Conservation (phyloP, 75 land plant genomes). For the Ceratopteris richardii region DNA sequence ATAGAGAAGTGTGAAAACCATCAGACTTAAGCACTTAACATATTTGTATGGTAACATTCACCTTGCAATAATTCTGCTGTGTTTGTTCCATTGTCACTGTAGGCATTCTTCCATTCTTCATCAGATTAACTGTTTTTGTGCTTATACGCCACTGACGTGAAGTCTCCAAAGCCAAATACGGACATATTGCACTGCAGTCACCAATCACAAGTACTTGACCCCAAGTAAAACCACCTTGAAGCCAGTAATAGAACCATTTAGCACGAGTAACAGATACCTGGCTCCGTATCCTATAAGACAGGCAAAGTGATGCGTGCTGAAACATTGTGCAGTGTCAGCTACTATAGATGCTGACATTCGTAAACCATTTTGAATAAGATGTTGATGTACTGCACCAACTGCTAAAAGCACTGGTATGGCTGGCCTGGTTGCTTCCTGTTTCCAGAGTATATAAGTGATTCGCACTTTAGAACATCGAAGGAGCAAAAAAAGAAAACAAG, state of each 20-base stretch:
- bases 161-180: conserved; percentile 92
- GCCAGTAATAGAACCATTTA: too few species aligned
- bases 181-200: conserved; percentile 86
- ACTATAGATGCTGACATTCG: conserved; percentile 90
- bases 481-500: neutral
- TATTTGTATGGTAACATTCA: conserved; percentile 6
- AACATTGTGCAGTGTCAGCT: conserved; percentile 97
- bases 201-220: too few species aligned
- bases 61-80: conserved; percentile 92
- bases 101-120: conserved; percentile 95
- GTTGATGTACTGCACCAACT: conserved; percentile 99
- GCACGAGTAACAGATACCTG: conserved; percentile 35
- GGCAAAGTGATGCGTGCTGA: conserved; percentile 98
- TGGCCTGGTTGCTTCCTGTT: conserved; percentile 81
- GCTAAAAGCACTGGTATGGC: conserved; percentile 95
- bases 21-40: too few species aligned
- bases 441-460: neutral
- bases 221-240: too few species aligned
- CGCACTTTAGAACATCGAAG: too few species aligned
- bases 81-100: conserved; percentile 92
- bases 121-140: conserved; percentile 76
- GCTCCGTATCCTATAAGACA: conserved; percentile 99
- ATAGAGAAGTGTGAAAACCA: too few species aligned
- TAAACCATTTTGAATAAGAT: conserved; percentile 90
- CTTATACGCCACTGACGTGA: conserved; percentile 97